These are phyloP conservation scores for Rhynchospora breviuscula DNA, from an alignment of 176 grass and related monocot genomes.

Conservation along the genomic window DNA sequence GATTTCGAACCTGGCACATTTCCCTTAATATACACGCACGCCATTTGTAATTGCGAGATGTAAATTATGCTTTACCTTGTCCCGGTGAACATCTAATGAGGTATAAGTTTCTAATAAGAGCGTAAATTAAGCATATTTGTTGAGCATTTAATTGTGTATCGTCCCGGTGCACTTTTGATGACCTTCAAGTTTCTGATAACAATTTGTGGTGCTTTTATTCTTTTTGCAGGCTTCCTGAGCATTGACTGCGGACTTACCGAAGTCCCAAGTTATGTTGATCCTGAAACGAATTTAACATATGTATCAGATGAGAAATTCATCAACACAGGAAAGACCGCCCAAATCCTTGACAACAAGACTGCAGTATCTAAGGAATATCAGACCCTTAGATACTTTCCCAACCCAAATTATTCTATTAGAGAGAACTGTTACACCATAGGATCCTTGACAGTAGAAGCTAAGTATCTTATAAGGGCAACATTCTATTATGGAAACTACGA, in stretches of 20 bases:
- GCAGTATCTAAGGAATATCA: neutral
- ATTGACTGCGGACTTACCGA: constrained; percentile 45
- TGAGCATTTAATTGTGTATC: no score
- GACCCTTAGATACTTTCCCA: constrained; percentile 24
- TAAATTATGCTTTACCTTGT: no score
- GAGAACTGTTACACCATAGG: constrained; percentile 33
- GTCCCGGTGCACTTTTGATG: no score
- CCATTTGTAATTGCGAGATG: no score
- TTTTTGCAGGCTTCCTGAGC: constrained; percentile 54
- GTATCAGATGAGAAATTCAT: constrained; percentile 41
- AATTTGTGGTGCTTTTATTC: no score
- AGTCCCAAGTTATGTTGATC: constrained; percentile 21
- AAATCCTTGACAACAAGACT: constrained; percentile 18
- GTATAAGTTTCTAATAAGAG: no score
- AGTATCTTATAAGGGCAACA: constrained; percentile 34
- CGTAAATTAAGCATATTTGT: no score
- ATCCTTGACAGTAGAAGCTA: constrained; percentile 23
- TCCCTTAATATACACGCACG: no score
- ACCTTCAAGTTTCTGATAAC: no score
- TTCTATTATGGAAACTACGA: constrained; percentile 49
- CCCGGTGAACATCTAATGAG: no score
- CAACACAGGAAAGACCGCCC: constrained; percentile 26
- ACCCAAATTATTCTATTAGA: no score
- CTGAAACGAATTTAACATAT: constrained; percentile 24
- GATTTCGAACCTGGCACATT: no score